Percentiles rank a stretch among this genome's conserved stretches.
Evolutionary conservation across 768 basidiomycete species (phyloP).

Genomic region (Chiua virens): DNA sequence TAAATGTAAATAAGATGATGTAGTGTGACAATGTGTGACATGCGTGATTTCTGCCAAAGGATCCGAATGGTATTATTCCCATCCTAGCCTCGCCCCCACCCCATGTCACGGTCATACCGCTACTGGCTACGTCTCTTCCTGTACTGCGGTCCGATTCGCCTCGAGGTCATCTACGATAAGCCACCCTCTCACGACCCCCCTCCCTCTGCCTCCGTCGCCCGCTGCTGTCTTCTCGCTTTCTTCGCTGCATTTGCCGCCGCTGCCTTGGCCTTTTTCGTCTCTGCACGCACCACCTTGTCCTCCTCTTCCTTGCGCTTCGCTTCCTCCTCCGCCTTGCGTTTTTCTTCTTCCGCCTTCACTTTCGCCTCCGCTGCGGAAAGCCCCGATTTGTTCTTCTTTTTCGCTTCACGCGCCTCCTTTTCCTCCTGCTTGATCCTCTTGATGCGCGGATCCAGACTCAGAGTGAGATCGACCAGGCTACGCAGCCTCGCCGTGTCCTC

Average conservation of each 20-base stretch:
- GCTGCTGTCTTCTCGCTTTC: constrained; percentile 73
- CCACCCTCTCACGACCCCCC: constrained; percentile 2
- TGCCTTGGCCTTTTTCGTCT: constrained; percentile 82
- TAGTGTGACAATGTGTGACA: constrained; percentile 8
- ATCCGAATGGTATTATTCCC: too few relatives aligned
- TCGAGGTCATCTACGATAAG: too few relatives aligned
- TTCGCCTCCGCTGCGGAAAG: constrained; percentile 46
- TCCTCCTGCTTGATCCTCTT: constrained; percentile 96
- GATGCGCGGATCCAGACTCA: constrained; percentile 89
- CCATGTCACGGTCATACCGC: constrained; percentile 24
- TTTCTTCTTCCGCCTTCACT: constrained; percentile 53
- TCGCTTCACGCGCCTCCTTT: constrained; percentile 90
- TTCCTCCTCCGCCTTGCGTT: constrained; percentile 68
- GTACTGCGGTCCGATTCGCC: background rate
- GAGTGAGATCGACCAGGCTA: constrained; percentile 80
- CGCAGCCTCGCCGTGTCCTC: constrained; percentile 93
- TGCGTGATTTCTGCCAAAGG: constrained; percentile 36
- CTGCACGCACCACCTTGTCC: constrained; percentile 71
- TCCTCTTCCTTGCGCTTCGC: constrained; percentile 78
- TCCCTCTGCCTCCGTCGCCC: constrained; percentile 44
- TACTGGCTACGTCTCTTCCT: constrained; percentile 8
- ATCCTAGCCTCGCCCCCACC: background rate
- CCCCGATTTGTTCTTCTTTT: constrained; percentile 64
- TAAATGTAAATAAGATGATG: constrained; percentile 15
- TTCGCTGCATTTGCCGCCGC: constrained; percentile 89